These are phyloP conservation scores for Claviceps purpurea DNA, from an alignment of 2,329 filamentous ascomycete genomes.

Conservation along the genomic window DNA sequence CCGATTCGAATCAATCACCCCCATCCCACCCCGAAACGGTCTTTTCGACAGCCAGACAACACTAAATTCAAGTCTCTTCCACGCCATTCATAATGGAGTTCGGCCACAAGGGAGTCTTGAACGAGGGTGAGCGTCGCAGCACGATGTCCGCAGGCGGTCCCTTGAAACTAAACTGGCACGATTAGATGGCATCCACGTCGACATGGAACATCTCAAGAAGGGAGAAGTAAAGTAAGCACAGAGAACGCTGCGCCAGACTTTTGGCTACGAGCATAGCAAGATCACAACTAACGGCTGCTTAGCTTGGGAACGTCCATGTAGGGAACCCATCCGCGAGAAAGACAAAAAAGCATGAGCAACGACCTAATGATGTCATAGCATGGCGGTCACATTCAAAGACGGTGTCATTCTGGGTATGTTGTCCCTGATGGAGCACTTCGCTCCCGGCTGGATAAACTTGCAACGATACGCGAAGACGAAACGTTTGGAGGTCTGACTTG, in stretches of 20 bases:
- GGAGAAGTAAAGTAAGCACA: conserved; percentile 86
- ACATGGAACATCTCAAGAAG: conserved; percentile 98
- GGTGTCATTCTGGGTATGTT: conserved; percentile 76
- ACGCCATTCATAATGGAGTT: conserved; percentile 40
- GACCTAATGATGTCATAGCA: conserved; percentile 33
- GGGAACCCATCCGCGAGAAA: conserved; percentile 21
- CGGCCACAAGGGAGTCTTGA: conserved; percentile 46
- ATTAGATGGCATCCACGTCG: conserved; percentile 94
- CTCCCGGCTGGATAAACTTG: too few relatives aligned
- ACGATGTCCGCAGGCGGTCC: neutral
- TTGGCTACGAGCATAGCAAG: neutral
- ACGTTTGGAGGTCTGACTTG: conserved; percentile 7
- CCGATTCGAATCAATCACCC: conserved; percentile 9
- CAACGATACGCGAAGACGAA: neutral
- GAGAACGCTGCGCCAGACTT: neutral
- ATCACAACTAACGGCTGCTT: conserved; percentile 17
- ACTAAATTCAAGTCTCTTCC: neutral
- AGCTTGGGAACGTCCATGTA: conserved; percentile 95
- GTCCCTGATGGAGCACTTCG: neutral
- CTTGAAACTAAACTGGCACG: neutral
- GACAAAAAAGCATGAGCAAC: conserved; percentile 9
- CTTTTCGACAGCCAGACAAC: neutral
- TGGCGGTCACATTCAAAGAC: conserved; percentile 98
- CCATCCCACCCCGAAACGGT: neutral
- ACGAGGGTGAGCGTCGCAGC: conserved; percentile 38